Base-by-base conservation (phyloP, 2,329 filamentous ascomycete genomes). In the Seiridium cupressi region DNA sequence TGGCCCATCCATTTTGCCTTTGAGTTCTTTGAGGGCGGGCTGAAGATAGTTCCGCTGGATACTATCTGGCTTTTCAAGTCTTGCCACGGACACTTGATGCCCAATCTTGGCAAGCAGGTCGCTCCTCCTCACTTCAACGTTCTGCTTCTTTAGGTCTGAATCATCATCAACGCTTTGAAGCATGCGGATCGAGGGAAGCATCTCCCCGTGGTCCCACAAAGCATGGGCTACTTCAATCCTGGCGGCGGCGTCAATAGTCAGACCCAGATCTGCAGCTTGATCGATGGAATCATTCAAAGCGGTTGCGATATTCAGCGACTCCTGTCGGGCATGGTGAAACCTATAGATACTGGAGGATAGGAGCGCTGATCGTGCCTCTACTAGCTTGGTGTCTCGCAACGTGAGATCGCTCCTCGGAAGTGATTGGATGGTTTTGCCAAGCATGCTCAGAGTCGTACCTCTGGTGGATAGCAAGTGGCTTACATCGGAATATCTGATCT, bases 121-220 rank as follows among this genome's bases (percentile, higher is more conserved):
- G 1, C 94, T 87, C 51, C 87, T 84, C 56, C 88, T 92, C 36
- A 96, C 84, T 2, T 82, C 77, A 49, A 96, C 86, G 1, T 85
- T 85, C 71, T 96, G 91, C 60, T 84, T 86, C 58, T 85, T 85
- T 2, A 91, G 74, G 35, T 86, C 81, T 44, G 82, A 79, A 56
- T 85, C 81, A 48, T 81, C 78, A 58, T 90, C 84, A 9, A 97
- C 82, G 48, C 86, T 84, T 68, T 94, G 90, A 26, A 98, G 84
- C 83, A 98, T 93, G 44, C 89, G 85, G 61, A 99, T 97, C 0
- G 95, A 97, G 0, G 91, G 87, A 26, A 89, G 86, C 79, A 92
- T 91, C 73, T 99, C 94, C 10, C 93, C 93, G 71, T 97, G 90
- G 63, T 96, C 92, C 94, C 95, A 99, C 1, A 99, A 79, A 5